Evolutionary conservation across 2,329 filamentous ascomycete genomes (phyloP).

Genomic region (Byssothecium circinans): DNA sequence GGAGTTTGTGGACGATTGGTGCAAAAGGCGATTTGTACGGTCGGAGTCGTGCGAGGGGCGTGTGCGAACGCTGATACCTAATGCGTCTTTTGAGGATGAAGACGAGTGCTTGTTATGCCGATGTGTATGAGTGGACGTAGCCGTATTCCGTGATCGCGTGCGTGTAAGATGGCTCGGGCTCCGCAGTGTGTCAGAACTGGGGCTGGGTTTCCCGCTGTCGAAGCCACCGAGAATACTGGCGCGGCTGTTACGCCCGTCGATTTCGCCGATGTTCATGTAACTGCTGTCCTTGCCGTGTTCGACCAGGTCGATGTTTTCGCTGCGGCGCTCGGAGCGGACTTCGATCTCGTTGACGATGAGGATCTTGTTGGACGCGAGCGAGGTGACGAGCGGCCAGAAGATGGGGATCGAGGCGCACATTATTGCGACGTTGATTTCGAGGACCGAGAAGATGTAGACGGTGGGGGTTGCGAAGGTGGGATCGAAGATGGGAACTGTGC

Average conservation of each 20-base stretch:
- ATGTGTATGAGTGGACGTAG: background rate
- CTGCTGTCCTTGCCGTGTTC: constrained; percentile 14
- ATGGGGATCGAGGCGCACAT: constrained; percentile 42
- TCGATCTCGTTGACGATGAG: constrained; percentile 45
- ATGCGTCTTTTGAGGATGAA: constrained; percentile 15
- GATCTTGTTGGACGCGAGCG: constrained; percentile 38
- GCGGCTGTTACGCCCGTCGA: constrained; percentile 9
- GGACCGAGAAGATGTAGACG: constrained; percentile 38
- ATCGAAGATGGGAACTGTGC: constrained; percentile 36
- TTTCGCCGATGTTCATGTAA: constrained; percentile 3
- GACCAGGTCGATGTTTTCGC: constrained; percentile 21
- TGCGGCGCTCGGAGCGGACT: constrained; percentile 31
- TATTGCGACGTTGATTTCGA: constrained; percentile 44
- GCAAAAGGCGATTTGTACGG: constrained; percentile 13
- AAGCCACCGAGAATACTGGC: constrained; percentile 17
- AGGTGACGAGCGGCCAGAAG: constrained; percentile 42
- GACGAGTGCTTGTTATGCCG: constrained; percentile 15
- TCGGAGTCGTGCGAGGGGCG: constrained; percentile 28
- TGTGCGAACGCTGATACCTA: constrained; percentile 8
- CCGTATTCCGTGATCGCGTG: background rate
- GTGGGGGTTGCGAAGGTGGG: constrained; percentile 33
- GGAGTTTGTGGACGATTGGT: constrained; percentile 4
- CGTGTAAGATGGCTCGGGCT: constrained; percentile 3
- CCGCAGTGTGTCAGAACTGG: background rate
- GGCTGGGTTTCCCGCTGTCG: constrained; percentile 1